phyloP scores from a whole-genome alignment of 1,139 yeast genomes.

The Sugiyamaella sp. region DNA sequence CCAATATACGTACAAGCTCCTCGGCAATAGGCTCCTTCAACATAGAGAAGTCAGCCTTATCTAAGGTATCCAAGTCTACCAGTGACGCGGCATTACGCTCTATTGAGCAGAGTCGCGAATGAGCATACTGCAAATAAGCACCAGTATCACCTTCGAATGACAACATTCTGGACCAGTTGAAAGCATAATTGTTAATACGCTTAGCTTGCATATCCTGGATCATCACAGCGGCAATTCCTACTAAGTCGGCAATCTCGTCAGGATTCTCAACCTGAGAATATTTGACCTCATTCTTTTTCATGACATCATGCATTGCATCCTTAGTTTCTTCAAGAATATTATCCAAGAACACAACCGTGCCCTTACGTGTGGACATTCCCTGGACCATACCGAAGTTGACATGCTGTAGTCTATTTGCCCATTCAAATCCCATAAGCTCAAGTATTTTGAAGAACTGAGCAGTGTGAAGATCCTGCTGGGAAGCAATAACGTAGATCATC shows the following conservation, averaged over 20 bases:
- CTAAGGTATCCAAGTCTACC: slow-evolving; percentile 47
- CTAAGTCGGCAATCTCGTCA: slow-evolving; percentile 90
- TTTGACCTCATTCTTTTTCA: slow-evolving; percentile 90
- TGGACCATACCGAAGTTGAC: slow-evolving; percentile 97
- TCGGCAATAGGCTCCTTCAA: slow-evolving; percentile 77
- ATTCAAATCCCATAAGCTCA: slow-evolving; percentile 87
- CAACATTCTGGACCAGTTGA: slow-evolving; percentile 98
- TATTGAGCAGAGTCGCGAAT: slow-evolving; percentile 93
- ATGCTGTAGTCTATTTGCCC: slow-evolving; percentile 82
- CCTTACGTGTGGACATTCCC: slow-evolving; percentile 98
- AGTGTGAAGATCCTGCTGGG: slow-evolving; percentile 92
- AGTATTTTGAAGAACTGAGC: slow-evolving; percentile 95
- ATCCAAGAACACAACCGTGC: slow-evolving; percentile 96
- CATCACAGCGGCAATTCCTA: slow-evolving; percentile 98
- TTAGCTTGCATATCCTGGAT: slow-evolving; percentile 99
- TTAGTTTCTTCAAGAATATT: slow-evolving; percentile 92
- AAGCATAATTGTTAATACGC: slow-evolving; percentile 93
- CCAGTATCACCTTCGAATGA: slow-evolving; percentile 99
- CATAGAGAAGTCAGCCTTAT: slow-evolving; percentile 67
- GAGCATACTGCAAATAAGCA: slow-evolving; percentile 98
- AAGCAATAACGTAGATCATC: slow-evolving; percentile 93
- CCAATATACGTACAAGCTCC: slow-evolving; percentile 72
- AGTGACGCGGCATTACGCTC: slow-evolving; percentile 69
- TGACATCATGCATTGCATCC: slow-evolving; percentile 95
- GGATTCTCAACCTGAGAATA: slow-evolving; percentile 95